Evolutionary conservation across 306 rosid species (phyloP), one percentile per base, ranked within the genome.

Genomic region (Medicago ruthenica): DNA sequence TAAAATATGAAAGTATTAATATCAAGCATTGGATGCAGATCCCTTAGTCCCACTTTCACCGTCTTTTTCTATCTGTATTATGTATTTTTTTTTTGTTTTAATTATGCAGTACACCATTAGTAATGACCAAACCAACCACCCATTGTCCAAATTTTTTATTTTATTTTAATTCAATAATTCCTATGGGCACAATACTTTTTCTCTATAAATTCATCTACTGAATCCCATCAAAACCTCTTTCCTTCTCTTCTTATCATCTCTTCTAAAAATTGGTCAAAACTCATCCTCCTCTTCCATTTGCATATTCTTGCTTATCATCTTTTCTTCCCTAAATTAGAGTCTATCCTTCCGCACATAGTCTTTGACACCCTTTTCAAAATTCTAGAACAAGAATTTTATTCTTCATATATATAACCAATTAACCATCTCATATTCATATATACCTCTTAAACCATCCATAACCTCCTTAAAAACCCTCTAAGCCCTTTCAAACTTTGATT

Each of bases 171-270:
- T 55, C 45, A 27, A 36, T 72, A 55, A 21, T 65, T 76, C 15
- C 73, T 67, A 36, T 78, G 82, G 80, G 77, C 82, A 10, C 36
- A 34, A 22, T 24, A 0, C 7, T 61, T 14, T 60, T 57, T 75
- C 39, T 79, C 85, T 88, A 88, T 91, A 93, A 81, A 91, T 83
- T 83, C 88, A 45, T 54, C 80, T 82, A 7, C 5, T 66, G 34
- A 20, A 77, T n/a, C 87, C 82, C 45, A 62, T 74, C 79, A 83
- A 80, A 83, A 82, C 86, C 92, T 89, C 97, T 82, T 86, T 65
- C 84, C 74, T 81, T 64, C 73, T 70, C 77, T 54, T 82, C 85
- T 83, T 73, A 84, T 79, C 88, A 61, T 34, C 62, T 45, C 79
- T 75, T 73, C 79, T 64, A 11, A 62, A 59, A 72, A 24, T 48